Evolutionary conservation across 768 basidiomycete species (phyloP).

Genomic region (Mycena kentingensis): DNA sequence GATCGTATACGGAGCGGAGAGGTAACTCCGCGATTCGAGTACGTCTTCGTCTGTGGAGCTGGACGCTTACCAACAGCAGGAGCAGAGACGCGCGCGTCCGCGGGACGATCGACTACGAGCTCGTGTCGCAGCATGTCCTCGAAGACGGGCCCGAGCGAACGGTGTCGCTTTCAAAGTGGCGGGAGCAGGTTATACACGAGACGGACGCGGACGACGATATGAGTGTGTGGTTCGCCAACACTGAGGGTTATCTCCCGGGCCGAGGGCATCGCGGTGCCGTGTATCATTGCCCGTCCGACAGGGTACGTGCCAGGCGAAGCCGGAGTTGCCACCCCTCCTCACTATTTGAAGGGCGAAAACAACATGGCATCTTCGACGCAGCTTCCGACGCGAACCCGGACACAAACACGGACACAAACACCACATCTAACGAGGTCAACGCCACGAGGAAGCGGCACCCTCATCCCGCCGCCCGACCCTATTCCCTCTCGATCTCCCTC

Average conservation of each 20-base stretch:
- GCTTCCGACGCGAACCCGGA: neutral
- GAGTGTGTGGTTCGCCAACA: constrained; percentile 49
- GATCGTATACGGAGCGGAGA: constrained; percentile 12
- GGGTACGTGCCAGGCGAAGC: too few relatives aligned
- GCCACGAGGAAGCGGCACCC: constrained; percentile 14
- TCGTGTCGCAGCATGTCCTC: constrained; percentile 42
- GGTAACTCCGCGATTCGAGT: neutral
- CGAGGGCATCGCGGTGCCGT: constrained; percentile 24
- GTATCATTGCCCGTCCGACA: constrained; percentile 17
- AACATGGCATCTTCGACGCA: too few relatives aligned
- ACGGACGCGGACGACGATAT: constrained; percentile 39
- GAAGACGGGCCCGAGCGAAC: constrained; percentile 54
- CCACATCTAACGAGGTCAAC: constrained; percentile 14
- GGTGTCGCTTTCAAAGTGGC: constrained; percentile 58
- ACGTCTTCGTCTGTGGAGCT: neutral
- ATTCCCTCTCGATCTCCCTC: neutral
- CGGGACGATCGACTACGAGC: constrained; percentile 39
- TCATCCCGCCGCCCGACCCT: constrained; percentile 1
- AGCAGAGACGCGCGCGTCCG: neutral
- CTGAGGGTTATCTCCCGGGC: constrained; percentile 31
- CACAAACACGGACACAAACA: neutral
- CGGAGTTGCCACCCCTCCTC: too few relatives aligned
- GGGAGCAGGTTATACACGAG: constrained; percentile 52
- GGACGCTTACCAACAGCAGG: neutral
- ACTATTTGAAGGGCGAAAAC: too few relatives aligned